phyloP scores from a whole-genome alignment of 306 rosid genomes.

The Coriaria nepalensis region DNA sequence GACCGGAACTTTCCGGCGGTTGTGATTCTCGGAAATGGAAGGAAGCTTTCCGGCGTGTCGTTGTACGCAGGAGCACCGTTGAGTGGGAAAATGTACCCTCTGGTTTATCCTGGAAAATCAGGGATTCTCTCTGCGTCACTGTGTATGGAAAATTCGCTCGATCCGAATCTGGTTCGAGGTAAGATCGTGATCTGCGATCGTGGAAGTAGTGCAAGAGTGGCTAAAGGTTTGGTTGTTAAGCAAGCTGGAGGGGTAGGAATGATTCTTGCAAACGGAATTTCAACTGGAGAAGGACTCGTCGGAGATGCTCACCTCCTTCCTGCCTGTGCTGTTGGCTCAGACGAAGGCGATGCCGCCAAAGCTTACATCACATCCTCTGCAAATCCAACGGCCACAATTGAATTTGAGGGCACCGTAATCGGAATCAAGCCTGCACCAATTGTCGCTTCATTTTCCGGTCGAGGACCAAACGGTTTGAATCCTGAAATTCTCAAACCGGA shows the following conservation, averaged over 20 bases:
- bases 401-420: constrained; percentile 59
- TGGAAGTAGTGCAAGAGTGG: constrained; percentile 73
- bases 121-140: constrained; percentile 52
- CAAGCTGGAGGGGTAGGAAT: constrained; percentile 85
- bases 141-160: constrained; percentile 74
- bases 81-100: constrained; percentile 43
- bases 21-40: constrained; percentile 44
- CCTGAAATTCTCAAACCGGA: constrained; percentile 82
- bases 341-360: constrained; percentile 53
- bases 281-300: constrained; percentile 77
- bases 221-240: constrained; percentile 69
- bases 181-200: constrained; percentile 77
- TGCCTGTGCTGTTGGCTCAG: constrained; percentile 60
- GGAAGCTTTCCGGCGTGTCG: constrained; percentile 54
- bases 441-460: constrained; percentile 64
- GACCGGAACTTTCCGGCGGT: constrained; percentile 75
- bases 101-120: constrained; percentile 70
- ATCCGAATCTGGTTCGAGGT: constrained; percentile 46
- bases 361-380: constrained; percentile 35
- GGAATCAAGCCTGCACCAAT: constrained; percentile 91
- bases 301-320: constrained; percentile 82
- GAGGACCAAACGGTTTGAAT: constrained; percentile 64
- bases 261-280: constrained; percentile 64
- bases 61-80: constrained; percentile 57
- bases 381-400: constrained; percentile 55